Percentiles rank a stretch among this genome's conserved stretches.
Conservation (phyloP, 495 filamentous ascomycete species). For the Trypethelium eluteriae region DNA sequence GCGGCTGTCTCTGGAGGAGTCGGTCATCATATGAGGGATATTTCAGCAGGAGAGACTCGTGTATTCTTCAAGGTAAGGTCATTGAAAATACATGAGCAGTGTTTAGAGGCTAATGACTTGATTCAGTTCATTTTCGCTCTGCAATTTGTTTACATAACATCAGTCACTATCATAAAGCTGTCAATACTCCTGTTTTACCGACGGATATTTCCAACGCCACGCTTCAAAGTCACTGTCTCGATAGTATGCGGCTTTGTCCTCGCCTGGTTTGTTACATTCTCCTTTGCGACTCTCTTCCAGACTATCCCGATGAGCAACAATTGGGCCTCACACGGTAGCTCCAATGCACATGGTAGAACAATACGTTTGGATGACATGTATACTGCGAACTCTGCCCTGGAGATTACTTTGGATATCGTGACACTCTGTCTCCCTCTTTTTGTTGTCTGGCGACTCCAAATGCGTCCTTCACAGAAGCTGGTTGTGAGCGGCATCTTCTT, state of each 20-base stretch:
- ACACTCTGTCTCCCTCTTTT: slow-evolving; percentile 1
- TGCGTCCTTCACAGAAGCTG: neutral
- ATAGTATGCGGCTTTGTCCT: neutral
- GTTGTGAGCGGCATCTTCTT: neutral
- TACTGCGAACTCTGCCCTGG: neutral
- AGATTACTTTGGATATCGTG: slow-evolving; percentile 4
- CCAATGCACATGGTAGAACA: neutral
- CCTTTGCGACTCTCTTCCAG: slow-evolving; percentile 10
- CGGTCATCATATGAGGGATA: no score
- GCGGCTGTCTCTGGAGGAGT: no score
- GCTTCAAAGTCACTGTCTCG: neutral
- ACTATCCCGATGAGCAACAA: neutral
- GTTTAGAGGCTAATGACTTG: no score
- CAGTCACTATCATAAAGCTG: neutral
- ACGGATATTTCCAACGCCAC: neutral
- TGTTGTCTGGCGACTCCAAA: neutral
- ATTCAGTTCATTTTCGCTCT: no score
- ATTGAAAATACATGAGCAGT: no score
- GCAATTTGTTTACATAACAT: neutral
- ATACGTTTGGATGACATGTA: slow-evolving; percentile 5
- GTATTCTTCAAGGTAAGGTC: no score
- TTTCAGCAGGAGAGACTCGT: no score
- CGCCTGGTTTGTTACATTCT: slow-evolving; percentile 10
- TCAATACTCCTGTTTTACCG: slow-evolving; percentile 11
- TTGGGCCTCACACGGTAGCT: neutral